These are phyloP conservation scores for Salix dunnii DNA, from an alignment of 345 rosid genomes.

Conservation along the genomic window DNA sequence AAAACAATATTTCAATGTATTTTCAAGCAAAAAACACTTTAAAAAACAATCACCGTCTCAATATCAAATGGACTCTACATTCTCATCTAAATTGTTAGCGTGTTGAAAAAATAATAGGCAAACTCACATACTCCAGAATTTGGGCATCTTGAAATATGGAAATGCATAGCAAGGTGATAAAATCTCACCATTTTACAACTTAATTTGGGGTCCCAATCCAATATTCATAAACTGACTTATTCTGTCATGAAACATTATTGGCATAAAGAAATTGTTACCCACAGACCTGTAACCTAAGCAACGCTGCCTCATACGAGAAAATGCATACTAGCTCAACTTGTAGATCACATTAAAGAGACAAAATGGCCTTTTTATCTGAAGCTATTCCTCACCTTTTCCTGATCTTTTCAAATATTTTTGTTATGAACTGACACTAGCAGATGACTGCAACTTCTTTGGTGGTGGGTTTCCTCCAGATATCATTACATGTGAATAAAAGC, in stretches of 20 bases:
- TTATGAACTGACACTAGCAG: conserved; percentile 28
- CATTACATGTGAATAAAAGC: conserved; percentile 70
- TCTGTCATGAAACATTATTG: not conserved
- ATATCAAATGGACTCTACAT: not conserved
- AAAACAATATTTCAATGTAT: no score
- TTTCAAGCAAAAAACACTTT: no score
- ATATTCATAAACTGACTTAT: not conserved
- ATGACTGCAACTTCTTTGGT: conserved; percentile 70
- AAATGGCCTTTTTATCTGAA: not conserved
- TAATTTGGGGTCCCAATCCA: not conserved
- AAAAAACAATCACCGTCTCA: no score
- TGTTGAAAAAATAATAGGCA: not conserved
- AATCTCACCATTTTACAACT: not conserved
- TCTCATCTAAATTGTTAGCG: not conserved
- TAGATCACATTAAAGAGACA: not conserved
- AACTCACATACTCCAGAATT: not conserved
- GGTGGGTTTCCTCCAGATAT: conserved; percentile 95
- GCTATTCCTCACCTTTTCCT: not conserved
- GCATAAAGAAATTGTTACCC: not conserved
- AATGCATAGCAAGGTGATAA: not conserved
- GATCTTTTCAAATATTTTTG: not conserved
- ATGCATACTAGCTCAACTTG: not conserved
- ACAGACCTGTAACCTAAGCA: not conserved
- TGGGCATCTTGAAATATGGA: not conserved
- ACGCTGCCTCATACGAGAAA: not conserved